A percentile compares a stretch with the other conserved stretches of the same genome.
Evolutionary conservation across 2,329 filamentous ascomycete genomes (phyloP).

Genomic region (Fusarium haematococcum): DNA sequence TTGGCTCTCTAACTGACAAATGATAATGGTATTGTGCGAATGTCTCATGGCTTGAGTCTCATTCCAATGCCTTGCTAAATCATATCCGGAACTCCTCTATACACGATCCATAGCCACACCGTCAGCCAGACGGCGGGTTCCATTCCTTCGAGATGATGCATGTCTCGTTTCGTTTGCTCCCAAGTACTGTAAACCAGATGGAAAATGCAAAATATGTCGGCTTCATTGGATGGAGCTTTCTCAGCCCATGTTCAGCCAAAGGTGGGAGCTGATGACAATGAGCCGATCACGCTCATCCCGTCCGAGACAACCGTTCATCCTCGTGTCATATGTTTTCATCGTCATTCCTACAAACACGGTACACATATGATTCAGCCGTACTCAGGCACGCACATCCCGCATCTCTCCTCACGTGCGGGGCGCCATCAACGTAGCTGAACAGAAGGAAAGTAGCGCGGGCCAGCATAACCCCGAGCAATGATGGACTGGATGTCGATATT

Average conservation of each 20-base stretch:
- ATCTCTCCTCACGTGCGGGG: background rate
- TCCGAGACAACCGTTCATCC: background rate
- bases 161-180: background rate
- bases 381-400: background rate
- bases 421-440: constrained; percentile 65
- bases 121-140: background rate
- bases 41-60: background rate
- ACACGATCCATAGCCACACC: background rate
- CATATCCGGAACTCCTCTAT: constrained; percentile 19
- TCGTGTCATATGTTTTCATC: constrained; percentile 20
- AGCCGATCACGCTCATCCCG: background rate
- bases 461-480: constrained; percentile 84
- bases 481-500: constrained; percentile 95
- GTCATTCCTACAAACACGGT: constrained; percentile 1
- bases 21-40: constrained; percentile 5
- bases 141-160: background rate
- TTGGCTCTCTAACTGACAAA: background rate
- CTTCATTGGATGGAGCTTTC: background rate
- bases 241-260: background rate
- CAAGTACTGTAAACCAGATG: background rate
- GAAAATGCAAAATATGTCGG: background rate
- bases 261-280: background rate
- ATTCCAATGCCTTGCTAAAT: constrained; percentile 6
- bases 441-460: constrained; percentile 85
- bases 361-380: background rate